Conservation (phyloP, 208 protist genomes). For the Leptomonas pyrrhocoris region DNA sequence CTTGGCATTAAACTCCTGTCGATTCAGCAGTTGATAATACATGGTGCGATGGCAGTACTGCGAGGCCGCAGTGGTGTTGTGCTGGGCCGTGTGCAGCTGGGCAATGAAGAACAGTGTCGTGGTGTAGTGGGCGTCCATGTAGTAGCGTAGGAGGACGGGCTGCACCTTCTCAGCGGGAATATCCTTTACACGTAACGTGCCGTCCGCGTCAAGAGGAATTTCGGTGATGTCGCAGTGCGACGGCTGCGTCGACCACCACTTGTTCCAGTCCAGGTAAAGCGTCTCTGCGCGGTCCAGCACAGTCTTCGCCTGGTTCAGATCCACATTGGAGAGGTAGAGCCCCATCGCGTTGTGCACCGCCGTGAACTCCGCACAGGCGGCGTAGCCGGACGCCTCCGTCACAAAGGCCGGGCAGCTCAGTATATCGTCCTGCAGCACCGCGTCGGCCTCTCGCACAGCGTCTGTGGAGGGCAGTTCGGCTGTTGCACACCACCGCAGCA, state of each 20-base stretch:
- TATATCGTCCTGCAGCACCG: slow-evolving; percentile 49
- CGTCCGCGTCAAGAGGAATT: slow-evolving; percentile 50
- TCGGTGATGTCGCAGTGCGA: slow-evolving; percentile 41
- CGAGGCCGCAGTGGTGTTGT: slow-evolving; percentile 53
- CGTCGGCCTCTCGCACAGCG: slow-evolving; percentile 22
- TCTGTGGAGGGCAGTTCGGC: slow-evolving; percentile 26
- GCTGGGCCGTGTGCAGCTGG: slow-evolving; percentile 68
- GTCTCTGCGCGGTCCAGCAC: slow-evolving; percentile 68
- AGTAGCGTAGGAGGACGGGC: slow-evolving; percentile 44
- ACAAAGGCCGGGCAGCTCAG: slow-evolving; percentile 11
- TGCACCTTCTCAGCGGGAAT: slow-evolving; percentile 11
- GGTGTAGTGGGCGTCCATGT: slow-evolving; percentile 82
- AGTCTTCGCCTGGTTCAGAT: slow-evolving; percentile 42
- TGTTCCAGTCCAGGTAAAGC: slow-evolving; percentile 64
- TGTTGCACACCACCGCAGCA: slow-evolving; percentile 42
- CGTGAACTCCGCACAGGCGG: slow-evolving; percentile 63
- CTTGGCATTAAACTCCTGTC: slow-evolving; percentile 74
- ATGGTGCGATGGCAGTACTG: slow-evolving; percentile 89
- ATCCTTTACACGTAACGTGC: slow-evolving; percentile 39
- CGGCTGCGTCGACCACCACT: slow-evolving; percentile 41
- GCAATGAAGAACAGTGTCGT: slow-evolving; percentile 88
- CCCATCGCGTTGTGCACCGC: slow-evolving; percentile 75
- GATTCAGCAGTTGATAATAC: slow-evolving; percentile 79
- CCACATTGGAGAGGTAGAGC: slow-evolving; percentile 65
- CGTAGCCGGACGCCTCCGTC: slow-evolving; percentile 27